These are phyloP conservation scores for Trametes versicolor DNA, from an alignment of 1,284 basidiomycete species.

Conservation along the genomic window DNA sequence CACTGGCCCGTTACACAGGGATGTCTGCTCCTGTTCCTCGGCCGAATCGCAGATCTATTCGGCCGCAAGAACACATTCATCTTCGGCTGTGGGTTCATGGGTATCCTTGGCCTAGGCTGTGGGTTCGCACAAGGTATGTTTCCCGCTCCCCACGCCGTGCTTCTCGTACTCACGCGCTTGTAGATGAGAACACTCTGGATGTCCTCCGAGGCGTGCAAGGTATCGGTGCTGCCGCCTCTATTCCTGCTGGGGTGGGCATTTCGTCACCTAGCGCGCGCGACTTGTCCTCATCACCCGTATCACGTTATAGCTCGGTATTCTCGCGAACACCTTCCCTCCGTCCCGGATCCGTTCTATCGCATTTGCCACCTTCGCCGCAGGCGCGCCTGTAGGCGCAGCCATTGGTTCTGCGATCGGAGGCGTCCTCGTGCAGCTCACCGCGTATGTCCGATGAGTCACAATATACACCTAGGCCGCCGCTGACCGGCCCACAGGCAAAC, in stretches of 20 bases:
- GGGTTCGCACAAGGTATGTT: conserved; percentile 55
- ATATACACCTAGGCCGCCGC: background rate
- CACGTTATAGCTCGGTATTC: conserved; percentile 70
- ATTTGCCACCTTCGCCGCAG: conserved; percentile 82
- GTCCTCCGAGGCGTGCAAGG: conserved; percentile 79
- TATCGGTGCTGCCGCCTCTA: conserved; percentile 71
- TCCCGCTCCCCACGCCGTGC: background rate
- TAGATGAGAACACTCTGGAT: conserved; percentile 65
- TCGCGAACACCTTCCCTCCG: conserved; percentile 79
- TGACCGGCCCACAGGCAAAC: conserved; percentile 43
- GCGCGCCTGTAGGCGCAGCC: conserved; percentile 82
- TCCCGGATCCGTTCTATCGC: conserved; percentile 73
- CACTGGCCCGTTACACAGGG: conserved; percentile 47
- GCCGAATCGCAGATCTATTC: conserved; percentile 67
- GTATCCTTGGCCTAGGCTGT: conserved; percentile 51
- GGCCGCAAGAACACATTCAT: conserved; percentile 65
- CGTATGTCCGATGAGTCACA: conserved; percentile 40
- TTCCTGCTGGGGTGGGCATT: conserved; percentile 71
- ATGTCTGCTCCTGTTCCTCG: conserved; percentile 66
- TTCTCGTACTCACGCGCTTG: background rate
- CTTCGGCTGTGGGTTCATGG: conserved; percentile 51
- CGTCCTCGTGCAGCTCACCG: conserved; percentile 72
- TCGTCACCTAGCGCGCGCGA: too few species aligned
- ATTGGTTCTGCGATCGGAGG: conserved; percentile 78
- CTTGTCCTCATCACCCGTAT: background rate